Evolutionary conservation across 371 early-diverging fungal species (phyloP).

Genomic region (Mucor saturninus): DNA sequence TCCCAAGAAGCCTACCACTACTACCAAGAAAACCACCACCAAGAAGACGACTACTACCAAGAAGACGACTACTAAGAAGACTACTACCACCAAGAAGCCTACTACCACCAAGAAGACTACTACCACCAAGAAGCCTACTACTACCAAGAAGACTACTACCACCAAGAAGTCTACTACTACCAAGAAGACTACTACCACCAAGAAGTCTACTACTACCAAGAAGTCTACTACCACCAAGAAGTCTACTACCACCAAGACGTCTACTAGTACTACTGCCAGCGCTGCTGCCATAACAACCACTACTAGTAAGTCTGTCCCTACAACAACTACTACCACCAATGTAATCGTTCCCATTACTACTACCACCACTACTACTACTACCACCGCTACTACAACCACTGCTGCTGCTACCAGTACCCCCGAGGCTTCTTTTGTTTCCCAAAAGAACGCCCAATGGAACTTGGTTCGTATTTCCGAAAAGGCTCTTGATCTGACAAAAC

Average conservation of each 20-base stretch:
- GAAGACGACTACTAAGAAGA: no score
- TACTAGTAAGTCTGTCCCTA: slow-evolving; percentile 9
- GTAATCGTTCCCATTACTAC: slow-evolving; percentile 2
- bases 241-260: no score
- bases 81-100: no score
- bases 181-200: no score
- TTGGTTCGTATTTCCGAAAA: slow-evolving; percentile 47
- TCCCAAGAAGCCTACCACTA: background rate
- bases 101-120: no score
- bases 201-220: no score
- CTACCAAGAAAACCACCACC: background rate
- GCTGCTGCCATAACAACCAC: background rate
- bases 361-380: slow-evolving; percentile 7
- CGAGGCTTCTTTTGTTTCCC: slow-evolving; percentile 17
- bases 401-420: background rate
- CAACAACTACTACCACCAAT: slow-evolving; percentile 5
- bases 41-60: background rate
- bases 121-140: no score
- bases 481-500: slow-evolving; percentile 14
- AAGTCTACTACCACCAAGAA: no score
- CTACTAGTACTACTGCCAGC: slow-evolving; percentile 2
- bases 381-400: slow-evolving; percentile 2
- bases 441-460: slow-evolving; percentile 46
- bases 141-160: no score
- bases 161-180: no score